Conservation (phyloP, 768 basidiomycete genomes). For the Hortiboletus campestris region DNA sequence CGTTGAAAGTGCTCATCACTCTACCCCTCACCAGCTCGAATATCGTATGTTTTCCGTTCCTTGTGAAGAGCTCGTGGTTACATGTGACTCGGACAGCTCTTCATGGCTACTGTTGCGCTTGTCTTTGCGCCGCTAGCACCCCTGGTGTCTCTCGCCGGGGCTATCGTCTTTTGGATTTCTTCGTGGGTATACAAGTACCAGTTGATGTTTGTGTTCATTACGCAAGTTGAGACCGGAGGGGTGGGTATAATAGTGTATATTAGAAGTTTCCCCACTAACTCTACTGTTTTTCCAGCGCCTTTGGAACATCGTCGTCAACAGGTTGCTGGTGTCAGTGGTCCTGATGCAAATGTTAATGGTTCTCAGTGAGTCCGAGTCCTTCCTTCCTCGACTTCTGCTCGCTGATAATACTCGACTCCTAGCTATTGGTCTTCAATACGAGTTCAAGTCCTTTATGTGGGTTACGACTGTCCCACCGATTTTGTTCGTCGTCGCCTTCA, state of each 20-base stretch:
- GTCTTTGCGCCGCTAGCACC: constrained; percentile 96
- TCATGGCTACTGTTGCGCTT: constrained; percentile 91
- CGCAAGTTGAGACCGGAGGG: constrained; percentile 91
- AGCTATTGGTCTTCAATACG: constrained; percentile 86
- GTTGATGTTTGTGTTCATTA: constrained; percentile 90
- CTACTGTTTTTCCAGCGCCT: constrained; percentile 53
- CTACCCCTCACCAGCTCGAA: constrained; percentile 43
- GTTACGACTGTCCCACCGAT: constrained; percentile 83
- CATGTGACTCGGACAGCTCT: constrained; percentile 45
- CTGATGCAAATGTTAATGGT: constrained; percentile 88
- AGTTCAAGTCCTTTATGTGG: constrained; percentile 75
- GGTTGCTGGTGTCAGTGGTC: constrained; percentile 71
- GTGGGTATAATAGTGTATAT: constrained; percentile 43
- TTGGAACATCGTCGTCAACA: constrained; percentile 94
- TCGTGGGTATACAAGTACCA: constrained; percentile 95
- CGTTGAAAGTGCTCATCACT: not conserved
- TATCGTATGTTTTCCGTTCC: constrained; percentile 39
- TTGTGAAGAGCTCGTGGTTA: constrained; percentile 1
- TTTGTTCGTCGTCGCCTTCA: constrained; percentile 76
- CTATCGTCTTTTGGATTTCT: constrained; percentile 83
- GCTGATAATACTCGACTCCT: not conserved
- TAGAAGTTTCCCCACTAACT: not conserved
- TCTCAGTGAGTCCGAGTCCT: constrained; percentile 60
- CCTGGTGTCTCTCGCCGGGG: constrained; percentile 78
- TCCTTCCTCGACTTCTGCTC: not conserved